Evolutionary conservation across 2,329 filamentous ascomycete genomes (phyloP), one percentile per base, ranked within the genome.

Genomic region (Rhinocladiella mackenziei): DNA sequence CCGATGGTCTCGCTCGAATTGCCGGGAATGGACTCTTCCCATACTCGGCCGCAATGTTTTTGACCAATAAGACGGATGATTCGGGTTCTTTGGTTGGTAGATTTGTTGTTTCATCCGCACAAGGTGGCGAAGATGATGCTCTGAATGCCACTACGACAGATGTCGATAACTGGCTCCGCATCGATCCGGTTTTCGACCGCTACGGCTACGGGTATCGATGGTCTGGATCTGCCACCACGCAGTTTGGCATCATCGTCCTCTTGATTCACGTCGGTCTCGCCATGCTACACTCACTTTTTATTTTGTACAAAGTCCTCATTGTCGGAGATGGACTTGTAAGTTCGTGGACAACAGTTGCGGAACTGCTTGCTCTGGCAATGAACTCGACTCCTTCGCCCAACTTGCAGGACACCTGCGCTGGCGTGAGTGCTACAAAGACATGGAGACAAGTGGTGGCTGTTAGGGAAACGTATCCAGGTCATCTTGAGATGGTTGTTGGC

Each of bases 201-300:
- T 52, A 45, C 18, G 49, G 49, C 18, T 51, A 51, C 26, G 49
- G 49, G 18, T 51, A 51, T 26, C 37, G 42, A 8, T 51, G 45
- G 45, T 10, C 39, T 19, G 49, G 45, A 5, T 51, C 49, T 2
- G 30, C 19, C 4, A 51, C 44, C 25, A 42, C 45, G 14, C 45
- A 52, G 15, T 52, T 52, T 13, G 49, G 49, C 18, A 49, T 49
- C 18, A 28, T 45, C 15, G 39, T 52, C 14, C 45, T 52, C n/a
- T 13, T 52, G 23, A 43, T 48, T 17, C 45, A 48, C 22, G 5
- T 41, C 22, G 33, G 23, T 11, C 26, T 48, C 19, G 45, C 49
- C 2, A 13, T 32, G 7, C 7, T 13, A 17, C 49, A 52, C 33
- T 39, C 49, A 2, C 8, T 35, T 10, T 43, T 45, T 30, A 33